Base-by-base conservation (phyloP, 2,329 filamentous ascomycete species). In the Simplicillium sp. region DNA sequence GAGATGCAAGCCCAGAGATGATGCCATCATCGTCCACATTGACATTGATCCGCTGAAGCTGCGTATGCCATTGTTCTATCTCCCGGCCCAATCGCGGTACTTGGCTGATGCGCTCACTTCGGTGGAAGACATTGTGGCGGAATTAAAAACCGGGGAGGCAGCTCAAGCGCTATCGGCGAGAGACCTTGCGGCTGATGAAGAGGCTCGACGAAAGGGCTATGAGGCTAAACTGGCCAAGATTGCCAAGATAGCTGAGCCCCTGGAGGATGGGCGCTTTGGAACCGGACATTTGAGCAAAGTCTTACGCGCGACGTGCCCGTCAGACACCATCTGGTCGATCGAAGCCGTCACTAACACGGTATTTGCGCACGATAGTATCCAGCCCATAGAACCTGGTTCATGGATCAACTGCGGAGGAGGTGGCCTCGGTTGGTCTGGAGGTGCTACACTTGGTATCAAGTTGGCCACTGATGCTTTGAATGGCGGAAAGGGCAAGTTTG, bases 361-460 rank as follows among this genome's bases (percentile, higher is more conserved):
- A 0, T 73, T 79, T 20, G 78, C 88, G 1, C 71, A 77, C 18
- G 83, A 92, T 48, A 84, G 88, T 48, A 63, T 92, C 7, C 78
- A 80, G 50, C 72, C 78, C 3, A 79, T 71, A 0, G 54, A 77
- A 0, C 84, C 85, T 0, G 83, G 84, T 0, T 79, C 77, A 0
- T 88, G 82, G 82, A 77, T 90, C 52, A 89, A 88, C 57, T 89
- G 84, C 54, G 85, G 85, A 2, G 85, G 82, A 1, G 85, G 84
- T 12, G 86, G 86, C 2, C 75, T 90, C 0, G 85, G 85, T 2
- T 90, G 85, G 85, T 84, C 79, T 11, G 85, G 84, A 12, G 85
- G 86, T 12, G 85, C 67, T 39, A 81, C 82, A 0, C 59, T 90
- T 3, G 86, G 85, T 2, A 80, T 89, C 54, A 88, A 89, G 56